Evolutionary conservation across 331 rosid species (phyloP), one percentile per base, ranked within the genome.

Genomic region (Cucumis variabilis): DNA sequence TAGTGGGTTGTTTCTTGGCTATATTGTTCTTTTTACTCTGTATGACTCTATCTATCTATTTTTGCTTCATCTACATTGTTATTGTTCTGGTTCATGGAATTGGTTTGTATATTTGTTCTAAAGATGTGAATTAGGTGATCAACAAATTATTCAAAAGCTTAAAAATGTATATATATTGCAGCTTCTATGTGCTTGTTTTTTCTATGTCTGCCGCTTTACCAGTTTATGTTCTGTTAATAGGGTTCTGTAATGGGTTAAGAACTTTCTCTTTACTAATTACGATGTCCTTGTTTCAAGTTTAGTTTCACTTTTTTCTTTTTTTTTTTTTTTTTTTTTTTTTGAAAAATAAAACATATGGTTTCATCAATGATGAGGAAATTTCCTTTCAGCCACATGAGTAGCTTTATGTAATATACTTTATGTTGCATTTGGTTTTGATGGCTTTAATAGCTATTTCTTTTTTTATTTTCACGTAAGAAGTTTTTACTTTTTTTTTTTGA

Each of bases 271-370:
- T 72, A 72, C 11, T 72, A 24, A 72, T 33, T 17, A 71, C 21
- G 9, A 71, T 72, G 14, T 73, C 17, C 79, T 73, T 37, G 79
- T 73, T 19, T 73, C 79, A 73, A 73, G 51, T 73, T 73, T 11
- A 20, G 79, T 73, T 37, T 3, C 3, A 73, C 79, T 20, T 37
- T 73, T 37, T 30, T 9, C 11, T 37, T 73, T 37, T 30, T 9
- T 9, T 73, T 37, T 20, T 37, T 73, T 37, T 30, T 9, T 9
- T 73, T 20, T 37, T 73, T 37, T 30, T 9, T 9, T 73, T 37
- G 53, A 20, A 73, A 73, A 73, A 37, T 73, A 17, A 73, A 73
- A 37, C 27, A 33, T 33, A 72, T 33, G 79, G 79, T 44, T 24
- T 72, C 51, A 33, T 72, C 78, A 72, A 33, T 51, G 19, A 17